Evolutionary conservation across 2,329 filamentous ascomycete genomes (phyloP).

Genomic region (Coleophoma eucalyptorum): DNA sequence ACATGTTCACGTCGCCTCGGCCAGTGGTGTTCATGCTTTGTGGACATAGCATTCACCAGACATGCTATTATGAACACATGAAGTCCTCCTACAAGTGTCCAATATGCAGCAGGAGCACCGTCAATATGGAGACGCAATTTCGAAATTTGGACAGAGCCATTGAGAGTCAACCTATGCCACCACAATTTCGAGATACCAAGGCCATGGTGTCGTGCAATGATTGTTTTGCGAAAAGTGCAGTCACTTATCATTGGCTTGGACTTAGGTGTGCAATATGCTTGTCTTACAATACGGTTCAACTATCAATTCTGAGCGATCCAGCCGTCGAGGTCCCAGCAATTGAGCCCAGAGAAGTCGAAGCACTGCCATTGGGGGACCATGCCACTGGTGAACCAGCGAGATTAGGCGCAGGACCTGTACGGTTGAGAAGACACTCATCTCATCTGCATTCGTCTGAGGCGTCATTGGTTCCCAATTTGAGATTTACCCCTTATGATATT

Average conservation of each 20-base stretch:
- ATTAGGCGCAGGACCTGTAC: constrained; percentile 3
- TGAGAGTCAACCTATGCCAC: constrained; percentile 85
- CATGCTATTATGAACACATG: constrained; percentile 86
- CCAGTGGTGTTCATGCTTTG: constrained; percentile 93
- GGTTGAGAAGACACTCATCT: constrained; percentile 25
- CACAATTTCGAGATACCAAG: constrained; percentile 72
- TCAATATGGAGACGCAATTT: constrained; percentile 96
- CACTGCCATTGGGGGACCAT: constrained; percentile 10
- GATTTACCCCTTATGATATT: constrained; percentile 19
- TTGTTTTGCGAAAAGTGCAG: constrained; percentile 82
- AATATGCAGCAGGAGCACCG: constrained; percentile 92
- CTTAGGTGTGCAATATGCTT: constrained; percentile 77
- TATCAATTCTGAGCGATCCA: constrained; percentile 51
- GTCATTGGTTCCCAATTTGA: constrained; percentile 4
- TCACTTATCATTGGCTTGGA: constrained; percentile 91
- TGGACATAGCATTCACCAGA: constrained; percentile 91
- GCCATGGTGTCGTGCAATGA: constrained; percentile 92
- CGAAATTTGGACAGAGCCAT: constrained; percentile 87
- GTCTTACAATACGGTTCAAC: constrained; percentile 66
- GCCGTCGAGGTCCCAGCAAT: constrained; percentile 18
- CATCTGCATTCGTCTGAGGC: constrained; percentile 15
- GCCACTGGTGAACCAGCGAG: constrained; percentile 4
- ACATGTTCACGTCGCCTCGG: constrained; percentile 88
- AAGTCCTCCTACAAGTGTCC: constrained; percentile 91
- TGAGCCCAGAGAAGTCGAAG: constrained; percentile 17